These are phyloP conservation scores for Termitomyces sp. DNA, from an alignment of 768 basidiomycete species.

Conservation along the genomic window DNA sequence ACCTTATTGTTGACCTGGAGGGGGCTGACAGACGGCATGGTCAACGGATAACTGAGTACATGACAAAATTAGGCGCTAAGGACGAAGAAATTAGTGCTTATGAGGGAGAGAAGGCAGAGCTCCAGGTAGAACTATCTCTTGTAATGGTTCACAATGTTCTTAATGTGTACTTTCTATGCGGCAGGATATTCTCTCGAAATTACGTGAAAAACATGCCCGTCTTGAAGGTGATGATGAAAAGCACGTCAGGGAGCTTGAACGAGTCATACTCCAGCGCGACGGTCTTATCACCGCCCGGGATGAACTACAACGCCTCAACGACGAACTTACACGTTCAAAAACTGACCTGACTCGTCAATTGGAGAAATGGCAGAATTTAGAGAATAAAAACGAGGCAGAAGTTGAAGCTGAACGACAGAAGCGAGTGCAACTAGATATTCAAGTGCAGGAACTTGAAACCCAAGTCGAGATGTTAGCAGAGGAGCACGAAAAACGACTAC, in stretches of 20 bases:
- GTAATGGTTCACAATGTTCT: constrained; percentile 1
- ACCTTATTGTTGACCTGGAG: constrained; percentile 17
- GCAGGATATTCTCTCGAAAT: constrained; percentile 30
- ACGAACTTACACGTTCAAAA: constrained; percentile 52
- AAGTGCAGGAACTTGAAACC: constrained; percentile 41
- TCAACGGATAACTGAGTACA: constrained; percentile 25
- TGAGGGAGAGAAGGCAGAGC: constrained; percentile 37
- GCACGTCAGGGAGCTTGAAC: constrained; percentile 46
- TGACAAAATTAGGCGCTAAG: constrained; percentile 31
- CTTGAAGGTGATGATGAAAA: constrained; percentile 42
- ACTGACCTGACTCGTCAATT: constrained; percentile 57
- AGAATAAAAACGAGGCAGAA: constrained; percentile 57
- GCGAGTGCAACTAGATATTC: constrained; percentile 50
- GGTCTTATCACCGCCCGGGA: constrained; percentile 43
- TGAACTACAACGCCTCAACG: constrained; percentile 50
- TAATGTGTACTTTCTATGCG: constrained; percentile 1
- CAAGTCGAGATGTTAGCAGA: constrained; percentile 29
- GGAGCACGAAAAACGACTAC: constrained; percentile 26
- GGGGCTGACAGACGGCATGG: constrained; percentile 22
- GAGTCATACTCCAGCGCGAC: constrained; percentile 53
- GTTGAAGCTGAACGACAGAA: constrained; percentile 48
- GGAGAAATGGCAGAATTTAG: constrained; percentile 62
- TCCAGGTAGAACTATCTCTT: constrained; percentile 30
- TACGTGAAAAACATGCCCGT: constrained; percentile 47
- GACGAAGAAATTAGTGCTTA: constrained; percentile 30